Base-by-base conservation (phyloP, 495 filamentous ascomycete genomes). In the Penicillium subrubescens region DNA sequence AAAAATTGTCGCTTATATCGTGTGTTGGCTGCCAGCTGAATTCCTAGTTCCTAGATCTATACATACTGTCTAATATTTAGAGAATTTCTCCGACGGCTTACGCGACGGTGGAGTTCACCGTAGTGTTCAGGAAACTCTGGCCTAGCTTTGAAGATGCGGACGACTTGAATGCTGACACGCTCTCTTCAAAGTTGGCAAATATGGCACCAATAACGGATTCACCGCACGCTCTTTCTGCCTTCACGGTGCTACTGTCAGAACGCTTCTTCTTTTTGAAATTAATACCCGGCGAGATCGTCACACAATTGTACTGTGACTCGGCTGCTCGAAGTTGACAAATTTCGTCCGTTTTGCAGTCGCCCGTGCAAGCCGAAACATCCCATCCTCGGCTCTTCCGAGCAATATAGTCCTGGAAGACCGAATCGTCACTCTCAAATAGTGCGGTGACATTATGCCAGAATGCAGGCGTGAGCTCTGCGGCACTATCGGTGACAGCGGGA, bases 401-500 rank as follows among this genome's bases (percentile, higher is more conserved):
- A 54, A 71, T 74, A 51, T 76, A 83, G 23, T 76, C 68, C 33
- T 81, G 68, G 67, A 82, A 82, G 1, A 71, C 73, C 2, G 73
- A 50, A 39, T 79, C 75, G 46, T 79, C 65, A 6, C 62, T 60
- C 57, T 79, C 73, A 17, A 82, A 76, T 3, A 74, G 61, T 3
- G 62, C 73, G 2, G 84, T 86, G 34, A 87, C 77, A 65, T 84
- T 81, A 65, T 86, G 84, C 84, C 84, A 86, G 74, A 87, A 86
- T 12, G 79, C 81, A 0, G 84, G 79, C 1, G 81, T 82, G 15
- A 86, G 73, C 59, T 86, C 84, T 17, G 73, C 79, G 0, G 62
- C 54, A 14, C 67, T 52, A 39, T 75, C 72, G 1, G 73, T 77
- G 7, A 81, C 64, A 5, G 82, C 74, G 11, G 81, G 81, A 23